Evolutionary conservation across 257 asterid species (phyloP).

Genomic region (Capsicum pubescens): DNA sequence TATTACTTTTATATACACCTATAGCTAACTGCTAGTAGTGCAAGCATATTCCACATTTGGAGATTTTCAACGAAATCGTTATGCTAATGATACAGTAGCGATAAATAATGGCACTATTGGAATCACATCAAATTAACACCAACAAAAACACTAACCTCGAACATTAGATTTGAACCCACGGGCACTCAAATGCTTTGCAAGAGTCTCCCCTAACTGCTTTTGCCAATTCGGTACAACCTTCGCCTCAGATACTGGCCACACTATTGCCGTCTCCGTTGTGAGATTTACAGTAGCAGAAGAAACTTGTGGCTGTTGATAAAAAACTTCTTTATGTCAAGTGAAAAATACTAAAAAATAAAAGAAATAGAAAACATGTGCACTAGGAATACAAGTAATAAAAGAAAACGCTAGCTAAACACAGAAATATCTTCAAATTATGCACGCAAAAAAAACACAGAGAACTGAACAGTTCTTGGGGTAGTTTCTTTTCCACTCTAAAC

Average conservation of each 20-base stretch:
- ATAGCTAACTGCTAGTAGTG: conserved; percentile 7
- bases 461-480: conserved; percentile 1
- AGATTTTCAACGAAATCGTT: background rate
- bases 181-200: conserved; percentile 89
- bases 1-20: background rate
- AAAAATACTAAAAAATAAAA: background rate
- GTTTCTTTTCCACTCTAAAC: conserved; percentile 14
- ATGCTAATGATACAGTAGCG: background rate
- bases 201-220: conserved; percentile 84
- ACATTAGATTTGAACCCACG: conserved; percentile 85
- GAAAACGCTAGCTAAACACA: conserved; percentile 16
- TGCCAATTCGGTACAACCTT: conserved; percentile 80
- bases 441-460: conserved; percentile 7
- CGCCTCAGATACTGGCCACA: conserved; percentile 92
- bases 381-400: conserved; percentile 19
- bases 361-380: conserved; percentile 8
- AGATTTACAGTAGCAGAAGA: conserved; percentile 93
- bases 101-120: background rate
- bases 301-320: conserved; percentile 77
- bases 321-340: conserved; percentile 28
- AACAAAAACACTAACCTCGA: conserved; percentile 59
- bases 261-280: conserved; percentile 88
- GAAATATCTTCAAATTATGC: background rate
- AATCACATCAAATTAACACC: background rate
- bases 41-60: background rate